phyloP scores from a whole-genome alignment of 805 yeast species.

The Myxozyma melibiosi region DNA sequence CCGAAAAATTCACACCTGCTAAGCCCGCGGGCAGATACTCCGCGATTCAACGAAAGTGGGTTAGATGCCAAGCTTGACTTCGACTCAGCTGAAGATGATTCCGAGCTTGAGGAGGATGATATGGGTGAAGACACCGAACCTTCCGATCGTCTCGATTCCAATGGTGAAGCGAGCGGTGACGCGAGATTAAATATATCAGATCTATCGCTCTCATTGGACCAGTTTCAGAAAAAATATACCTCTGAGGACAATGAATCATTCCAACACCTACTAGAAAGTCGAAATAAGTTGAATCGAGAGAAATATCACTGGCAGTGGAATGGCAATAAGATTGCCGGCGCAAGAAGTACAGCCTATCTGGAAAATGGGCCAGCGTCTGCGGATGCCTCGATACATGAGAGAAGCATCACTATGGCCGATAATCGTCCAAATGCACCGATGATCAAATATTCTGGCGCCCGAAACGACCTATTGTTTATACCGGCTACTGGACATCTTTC shows the following conservation, averaged over 20 bases:
- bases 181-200: no score
- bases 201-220: conserved; percentile 22
- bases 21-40: conserved; percentile 4
- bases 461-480: conserved; percentile 20
- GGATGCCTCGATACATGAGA: neutral
- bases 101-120: neutral
- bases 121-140: conserved; percentile 1
- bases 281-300: conserved; percentile 30
- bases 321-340: conserved; percentile 19
- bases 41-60: neutral
- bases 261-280: conserved; percentile 34
- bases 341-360: conserved; percentile 1
- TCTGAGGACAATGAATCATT: conserved; percentile 42
- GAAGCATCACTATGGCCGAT: neutral
- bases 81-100: neutral
- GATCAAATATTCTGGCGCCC: conserved; percentile 10
- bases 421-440: conserved; percentile 17
- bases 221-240: conserved; percentile 37
- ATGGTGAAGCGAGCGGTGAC: no score
- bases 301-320: conserved; percentile 36
- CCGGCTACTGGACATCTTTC: conserved; percentile 7
- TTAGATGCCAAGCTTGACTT: neutral
- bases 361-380: no score
- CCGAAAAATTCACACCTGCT: neutral
- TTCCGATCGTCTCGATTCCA: no score